phyloP scores from a whole-genome alignment of 192 early-diverging fungal species.

The Umbelopsis isabellina region DNA sequence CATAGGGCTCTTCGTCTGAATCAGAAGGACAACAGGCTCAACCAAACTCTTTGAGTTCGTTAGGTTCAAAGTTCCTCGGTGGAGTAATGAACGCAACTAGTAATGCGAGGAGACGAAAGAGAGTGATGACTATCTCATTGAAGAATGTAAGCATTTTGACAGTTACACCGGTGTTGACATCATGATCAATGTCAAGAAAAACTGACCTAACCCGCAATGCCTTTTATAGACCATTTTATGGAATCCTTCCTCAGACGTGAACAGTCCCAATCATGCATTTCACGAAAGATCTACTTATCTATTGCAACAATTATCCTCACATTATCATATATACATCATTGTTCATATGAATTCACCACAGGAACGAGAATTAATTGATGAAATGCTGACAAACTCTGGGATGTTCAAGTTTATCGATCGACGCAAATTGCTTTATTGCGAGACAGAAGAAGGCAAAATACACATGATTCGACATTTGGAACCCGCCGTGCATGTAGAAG shows the following conservation, averaged over 20 bases:
- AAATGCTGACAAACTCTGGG: slow-evolving; percentile 46
- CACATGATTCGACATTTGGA: slow-evolving; percentile 75
- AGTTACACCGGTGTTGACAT: background rate
- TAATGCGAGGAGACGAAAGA: slow-evolving; percentile 50
- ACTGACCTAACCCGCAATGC: background rate
- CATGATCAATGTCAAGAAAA: slow-evolving; percentile 1
- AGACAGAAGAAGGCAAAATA: slow-evolving; percentile 63
- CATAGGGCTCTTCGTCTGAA: background rate
- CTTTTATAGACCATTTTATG: slow-evolving; percentile 67
- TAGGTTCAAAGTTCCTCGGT: slow-evolving; percentile 37
- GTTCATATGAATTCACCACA: slow-evolving; percentile 53
- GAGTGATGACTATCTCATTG: slow-evolving; percentile 60
- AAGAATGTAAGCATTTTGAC: slow-evolving; percentile 51
- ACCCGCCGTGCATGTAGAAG: slow-evolving; percentile 69
- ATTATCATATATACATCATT: slow-evolving; percentile 61
- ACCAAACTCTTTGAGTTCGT: slow-evolving; percentile 36
- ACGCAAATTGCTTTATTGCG: slow-evolving; percentile 72
- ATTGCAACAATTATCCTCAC: slow-evolving; percentile 51
- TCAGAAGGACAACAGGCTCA: slow-evolving; percentile 24
- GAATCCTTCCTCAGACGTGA: slow-evolving; percentile 75
- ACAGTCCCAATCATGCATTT: slow-evolving; percentile 73
- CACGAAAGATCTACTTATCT: slow-evolving; percentile 57
- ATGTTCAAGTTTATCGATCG: slow-evolving; percentile 54
- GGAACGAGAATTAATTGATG: slow-evolving; percentile 60
- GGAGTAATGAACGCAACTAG: slow-evolving; percentile 33